These are phyloP conservation scores for Ganoderma multipileum DNA, from an alignment of 1,284 basidiomycete genomes.

Conservation along the genomic window DNA sequence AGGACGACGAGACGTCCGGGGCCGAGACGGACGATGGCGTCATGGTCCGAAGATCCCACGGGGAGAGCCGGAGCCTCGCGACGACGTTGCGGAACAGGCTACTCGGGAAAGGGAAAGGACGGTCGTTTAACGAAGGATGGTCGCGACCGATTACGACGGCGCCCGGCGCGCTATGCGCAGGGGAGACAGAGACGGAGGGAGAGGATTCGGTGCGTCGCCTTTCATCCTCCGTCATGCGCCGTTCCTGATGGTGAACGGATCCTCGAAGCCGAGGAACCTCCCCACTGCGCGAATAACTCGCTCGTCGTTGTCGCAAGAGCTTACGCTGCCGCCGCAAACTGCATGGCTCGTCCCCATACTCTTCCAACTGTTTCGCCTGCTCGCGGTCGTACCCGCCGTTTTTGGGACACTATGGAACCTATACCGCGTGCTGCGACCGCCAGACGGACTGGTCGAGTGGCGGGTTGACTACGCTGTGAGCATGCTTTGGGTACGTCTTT, in stretches of 20 bases:
- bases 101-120: constrained; percentile 43
- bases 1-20: constrained; percentile 33
- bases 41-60: constrained; percentile 35
- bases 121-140: constrained; percentile 30
- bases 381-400: constrained; percentile 76
- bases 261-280: constrained; percentile 56
- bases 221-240: background rate
- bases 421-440: constrained; percentile 55
- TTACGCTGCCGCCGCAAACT: constrained; percentile 39
- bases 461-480: constrained; percentile 68
- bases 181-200: constrained; percentile 79
- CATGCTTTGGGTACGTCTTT: constrained; percentile 66
- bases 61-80: constrained; percentile 13
- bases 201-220: constrained; percentile 69
- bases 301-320: constrained; percentile 52
- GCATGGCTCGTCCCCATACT: constrained; percentile 46
- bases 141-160: constrained; percentile 60
- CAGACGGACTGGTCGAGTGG: constrained; percentile 37
- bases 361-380: constrained; percentile 60
- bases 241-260: background rate
- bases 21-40: constrained; percentile 40
- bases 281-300: constrained; percentile 65
- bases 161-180: constrained; percentile 65
- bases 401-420: constrained; percentile 69
- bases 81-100: constrained; percentile 36